phyloP scores from a whole-genome alignment of 768 basidiomycete genomes.

The Tylopilus sp. region DNA sequence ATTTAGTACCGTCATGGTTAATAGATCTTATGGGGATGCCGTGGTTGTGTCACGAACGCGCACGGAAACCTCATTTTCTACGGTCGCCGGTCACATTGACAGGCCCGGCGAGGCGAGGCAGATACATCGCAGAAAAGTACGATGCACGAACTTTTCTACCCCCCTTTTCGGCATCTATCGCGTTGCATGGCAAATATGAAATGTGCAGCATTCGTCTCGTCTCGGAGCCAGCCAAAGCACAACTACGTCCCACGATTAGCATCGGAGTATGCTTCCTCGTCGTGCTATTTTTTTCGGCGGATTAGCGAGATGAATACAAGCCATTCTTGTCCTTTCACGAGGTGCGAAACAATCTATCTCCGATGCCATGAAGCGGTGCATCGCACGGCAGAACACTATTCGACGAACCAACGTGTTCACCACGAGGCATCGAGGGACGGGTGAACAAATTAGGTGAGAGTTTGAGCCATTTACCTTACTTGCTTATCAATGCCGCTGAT shows the following conservation, averaged over 20 bases:
- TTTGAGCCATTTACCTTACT: slow-evolving; percentile 11
- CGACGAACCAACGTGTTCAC: slow-evolving; percentile 30
- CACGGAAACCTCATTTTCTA: slow-evolving; percentile 39
- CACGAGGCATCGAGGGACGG: slow-evolving; percentile 27
- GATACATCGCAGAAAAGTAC: slow-evolving; percentile 23
- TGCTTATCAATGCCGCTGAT: slow-evolving; percentile 8
- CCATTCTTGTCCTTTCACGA: slow-evolving; percentile 19
- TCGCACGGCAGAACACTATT: slow-evolving; percentile 21
- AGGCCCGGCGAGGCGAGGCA: slow-evolving; percentile 36
- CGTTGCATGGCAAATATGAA: slow-evolving; percentile 14
- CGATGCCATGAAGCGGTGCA: slow-evolving; percentile 26
- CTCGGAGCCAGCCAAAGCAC: neutral
- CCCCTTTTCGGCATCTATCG: slow-evolving; percentile 12
- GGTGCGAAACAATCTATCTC: slow-evolving; percentile 25
- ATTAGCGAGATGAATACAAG: slow-evolving; percentile 12
- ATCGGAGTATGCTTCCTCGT: slow-evolving; percentile 1
- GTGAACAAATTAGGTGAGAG: slow-evolving; percentile 15
- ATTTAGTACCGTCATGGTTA: slow-evolving; percentile 10
- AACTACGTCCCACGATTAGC: neutral
- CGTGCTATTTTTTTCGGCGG: slow-evolving; percentile 15
- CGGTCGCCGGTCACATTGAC: slow-evolving; percentile 32
- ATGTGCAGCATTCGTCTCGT: slow-evolving; percentile 7
- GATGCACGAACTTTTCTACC: slow-evolving; percentile 16
- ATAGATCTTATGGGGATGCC: slow-evolving; percentile 30
- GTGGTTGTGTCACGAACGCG: slow-evolving; percentile 32